Evolutionary conservation across 306 rosid species (phyloP).

Genomic region (Vigna hirtella): DNA sequence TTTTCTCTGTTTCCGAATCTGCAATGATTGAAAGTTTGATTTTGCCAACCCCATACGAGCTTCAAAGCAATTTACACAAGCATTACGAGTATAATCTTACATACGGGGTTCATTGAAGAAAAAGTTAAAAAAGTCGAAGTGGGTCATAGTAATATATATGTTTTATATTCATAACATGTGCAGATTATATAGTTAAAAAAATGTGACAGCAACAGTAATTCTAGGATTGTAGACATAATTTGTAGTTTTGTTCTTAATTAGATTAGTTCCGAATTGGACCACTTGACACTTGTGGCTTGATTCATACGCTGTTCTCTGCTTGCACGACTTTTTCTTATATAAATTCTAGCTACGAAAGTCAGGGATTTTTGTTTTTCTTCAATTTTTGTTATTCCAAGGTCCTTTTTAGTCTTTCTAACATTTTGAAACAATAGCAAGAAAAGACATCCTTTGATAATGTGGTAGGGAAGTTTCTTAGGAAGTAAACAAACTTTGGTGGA

Average conservation of each 20-base stretch:
- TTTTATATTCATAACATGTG: not conserved
- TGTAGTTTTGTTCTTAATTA: slow-evolving; percentile 20
- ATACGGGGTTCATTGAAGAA: not conserved
- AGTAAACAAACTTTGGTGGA: not conserved
- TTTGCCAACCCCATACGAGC: slow-evolving; percentile 19
- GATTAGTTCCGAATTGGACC: slow-evolving; percentile 46
- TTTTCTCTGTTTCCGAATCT: slow-evolving; percentile 2
- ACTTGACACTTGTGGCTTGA: slow-evolving; percentile 34
- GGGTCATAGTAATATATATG: slow-evolving; percentile 5
- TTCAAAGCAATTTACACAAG: slow-evolving; percentile 31
- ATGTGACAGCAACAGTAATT: not conserved
- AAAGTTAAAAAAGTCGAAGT: not conserved
- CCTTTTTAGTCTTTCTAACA: slow-evolving; percentile 22
- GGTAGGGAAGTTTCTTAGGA: slow-evolving; percentile 16
- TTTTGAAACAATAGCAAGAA: slow-evolving; percentile 6
- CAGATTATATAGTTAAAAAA: not conserved
- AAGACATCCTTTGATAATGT: slow-evolving; percentile 4
- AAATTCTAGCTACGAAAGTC: slow-evolving; percentile 29
- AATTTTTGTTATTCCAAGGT: slow-evolving; percentile 20
- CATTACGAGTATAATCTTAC: slow-evolving; percentile 1
- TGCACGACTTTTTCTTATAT: slow-evolving; percentile 37
- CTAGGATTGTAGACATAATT: not conserved
- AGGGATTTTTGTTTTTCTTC: slow-evolving; percentile 22
- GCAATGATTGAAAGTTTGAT: slow-evolving; percentile 40
- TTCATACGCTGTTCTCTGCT: slow-evolving; percentile 27